These are phyloP conservation scores for Thelonectria blattea DNA, from an alignment of 2,329 filamentous ascomycete species.

Conservation along the genomic window DNA sequence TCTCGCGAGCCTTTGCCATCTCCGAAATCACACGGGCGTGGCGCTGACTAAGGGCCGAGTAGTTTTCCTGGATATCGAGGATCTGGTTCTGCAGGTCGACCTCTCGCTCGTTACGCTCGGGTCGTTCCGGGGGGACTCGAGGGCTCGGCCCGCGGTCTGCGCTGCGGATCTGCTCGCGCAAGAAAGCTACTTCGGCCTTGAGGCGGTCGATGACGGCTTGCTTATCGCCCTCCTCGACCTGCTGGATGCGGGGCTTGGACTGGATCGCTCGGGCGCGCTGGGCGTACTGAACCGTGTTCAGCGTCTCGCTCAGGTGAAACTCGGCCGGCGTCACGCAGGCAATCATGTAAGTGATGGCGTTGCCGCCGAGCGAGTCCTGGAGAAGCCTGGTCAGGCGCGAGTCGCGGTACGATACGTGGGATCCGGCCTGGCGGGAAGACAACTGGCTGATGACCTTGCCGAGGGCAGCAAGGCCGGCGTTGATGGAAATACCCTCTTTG, in stretches of 20 bases:
- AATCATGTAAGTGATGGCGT: conserved; percentile 99
- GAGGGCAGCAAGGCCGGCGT: conserved; percentile 89
- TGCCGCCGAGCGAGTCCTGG: conserved; percentile 95
- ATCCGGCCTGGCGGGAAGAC: conserved; percentile 84
- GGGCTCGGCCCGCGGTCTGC: conserved; percentile 65
- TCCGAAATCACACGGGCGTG: conserved; percentile 96
- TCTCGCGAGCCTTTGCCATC: conserved; percentile 83
- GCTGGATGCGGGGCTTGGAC: conserved; percentile 95
- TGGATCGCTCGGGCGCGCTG: conserved; percentile 96
- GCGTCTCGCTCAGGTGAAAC: conserved; percentile 95
- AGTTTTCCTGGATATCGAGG: conserved; percentile 92
- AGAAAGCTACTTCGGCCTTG: conserved; percentile 90
- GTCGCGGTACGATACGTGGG: conserved; percentile 96
- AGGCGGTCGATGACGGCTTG: conserved; percentile 91
- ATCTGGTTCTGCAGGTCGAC: conserved; percentile 92
- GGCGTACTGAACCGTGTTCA: conserved; percentile 97
- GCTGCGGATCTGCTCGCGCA: conserved; percentile 89
- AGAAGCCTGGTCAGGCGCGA: conserved; percentile 94
- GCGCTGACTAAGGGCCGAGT: conserved; percentile 85
- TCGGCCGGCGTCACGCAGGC: conserved; percentile 96
- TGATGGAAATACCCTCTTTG: conserved; percentile 97
- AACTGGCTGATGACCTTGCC: conserved; percentile 99
- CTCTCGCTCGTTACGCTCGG: conserved; percentile 84
- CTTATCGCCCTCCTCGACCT: conserved; percentile 91
- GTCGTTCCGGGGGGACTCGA: conserved; percentile 65